Evolutionary conservation across 2,329 filamentous ascomycete genomes (phyloP).

Genomic region (Fusarium brevicatenulatum): DNA sequence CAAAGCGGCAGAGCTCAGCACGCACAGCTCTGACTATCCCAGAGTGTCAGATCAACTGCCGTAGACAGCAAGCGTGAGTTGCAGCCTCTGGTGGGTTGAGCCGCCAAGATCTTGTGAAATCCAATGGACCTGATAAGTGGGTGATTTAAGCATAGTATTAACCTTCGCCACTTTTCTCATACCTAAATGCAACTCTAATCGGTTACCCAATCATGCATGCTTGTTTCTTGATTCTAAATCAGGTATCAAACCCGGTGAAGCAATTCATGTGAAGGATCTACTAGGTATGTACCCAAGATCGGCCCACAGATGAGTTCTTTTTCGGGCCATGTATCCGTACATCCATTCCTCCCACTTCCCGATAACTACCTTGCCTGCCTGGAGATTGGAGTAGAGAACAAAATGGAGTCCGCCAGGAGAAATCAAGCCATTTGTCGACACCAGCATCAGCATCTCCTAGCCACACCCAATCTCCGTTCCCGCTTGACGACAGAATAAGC

Average conservation of each 20-base stretch:
- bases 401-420: neutral
- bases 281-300: neutral
- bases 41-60: neutral
- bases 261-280: neutral
- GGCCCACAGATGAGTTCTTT: neutral
- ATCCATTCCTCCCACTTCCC: neutral
- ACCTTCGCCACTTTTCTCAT: conserved; percentile 19
- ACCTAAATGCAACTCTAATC: conserved; percentile 15
- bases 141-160: conserved; percentile 22
- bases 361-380: neutral
- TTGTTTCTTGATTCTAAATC: neutral
- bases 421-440: neutral
- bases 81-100: neutral
- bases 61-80: neutral
- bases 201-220: neutral
- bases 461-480: neutral
- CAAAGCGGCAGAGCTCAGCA: neutral
- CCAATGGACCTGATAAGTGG: conserved; percentile 10
- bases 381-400: neutral
- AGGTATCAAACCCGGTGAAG: conserved; percentile 5
- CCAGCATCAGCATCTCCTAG: neutral
- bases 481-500: conserved; percentile 27
- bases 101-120: conserved; percentile 9
- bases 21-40: neutral
- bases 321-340: neutral